phyloP scores from a whole-genome alignment of 192 early-diverging fungal genomes.

The Linnemannia zychae region DNA sequence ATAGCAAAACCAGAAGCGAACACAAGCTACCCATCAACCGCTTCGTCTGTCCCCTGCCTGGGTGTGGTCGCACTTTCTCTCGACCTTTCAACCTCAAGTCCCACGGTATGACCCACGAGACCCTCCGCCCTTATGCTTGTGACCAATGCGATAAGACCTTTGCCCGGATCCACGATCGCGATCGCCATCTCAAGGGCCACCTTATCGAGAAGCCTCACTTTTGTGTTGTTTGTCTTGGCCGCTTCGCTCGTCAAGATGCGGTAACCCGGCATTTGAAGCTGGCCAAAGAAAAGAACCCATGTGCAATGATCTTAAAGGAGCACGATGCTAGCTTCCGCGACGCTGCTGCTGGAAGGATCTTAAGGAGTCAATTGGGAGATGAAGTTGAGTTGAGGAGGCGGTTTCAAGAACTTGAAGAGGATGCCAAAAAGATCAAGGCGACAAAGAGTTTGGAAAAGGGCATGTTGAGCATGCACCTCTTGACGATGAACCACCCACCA shows the following conservation, averaged over 20 bases:
- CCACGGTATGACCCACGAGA: conserved; percentile 76
- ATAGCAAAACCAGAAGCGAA: not conserved
- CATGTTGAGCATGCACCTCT: not conserved
- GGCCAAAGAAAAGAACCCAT: conserved; percentile 32
- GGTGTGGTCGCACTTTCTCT: conserved; percentile 64
- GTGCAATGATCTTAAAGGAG: conserved; percentile 25
- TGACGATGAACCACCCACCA: not conserved
- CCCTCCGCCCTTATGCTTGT: conserved; percentile 75
- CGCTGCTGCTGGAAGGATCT: conserved; percentile 27
- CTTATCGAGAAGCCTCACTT: conserved; percentile 74
- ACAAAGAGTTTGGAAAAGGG: conserved; percentile 3
- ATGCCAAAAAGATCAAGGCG: conserved; percentile 15
- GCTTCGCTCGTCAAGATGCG: conserved; percentile 63
- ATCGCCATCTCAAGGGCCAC: conserved; percentile 81
- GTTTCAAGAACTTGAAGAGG: conserved; percentile 20
- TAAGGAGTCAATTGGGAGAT: conserved; percentile 15
- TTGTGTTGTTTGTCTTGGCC: conserved; percentile 76
- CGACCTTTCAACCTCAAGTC: conserved; percentile 81
- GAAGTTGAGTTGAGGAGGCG: conserved; percentile 11
- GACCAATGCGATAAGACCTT: conserved; percentile 80
- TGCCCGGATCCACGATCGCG: conserved; percentile 84
- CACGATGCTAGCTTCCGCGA: conserved; percentile 17
- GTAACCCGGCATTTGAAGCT: conserved; percentile 50
- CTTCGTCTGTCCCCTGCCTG: conserved; percentile 24
- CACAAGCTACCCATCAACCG: conserved; percentile 14